phyloP scores from a whole-genome alignment of 2,329 filamentous ascomycete genomes.

The Acephala macrosclerotiorum region DNA sequence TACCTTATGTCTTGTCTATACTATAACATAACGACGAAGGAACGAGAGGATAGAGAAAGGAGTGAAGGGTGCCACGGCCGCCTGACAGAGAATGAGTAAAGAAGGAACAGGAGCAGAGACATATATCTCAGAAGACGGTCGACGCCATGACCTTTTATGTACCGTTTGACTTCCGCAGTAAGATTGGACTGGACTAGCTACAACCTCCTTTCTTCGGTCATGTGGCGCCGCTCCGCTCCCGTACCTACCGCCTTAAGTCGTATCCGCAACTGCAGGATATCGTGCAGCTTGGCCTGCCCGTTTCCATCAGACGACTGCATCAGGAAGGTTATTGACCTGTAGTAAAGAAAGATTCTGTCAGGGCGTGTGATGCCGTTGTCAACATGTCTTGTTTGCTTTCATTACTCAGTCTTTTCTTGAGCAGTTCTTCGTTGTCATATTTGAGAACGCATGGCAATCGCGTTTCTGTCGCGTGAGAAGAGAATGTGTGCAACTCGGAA shows the following conservation, averaged over 20 bases:
- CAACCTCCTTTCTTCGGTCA: slow-evolving; percentile 9
- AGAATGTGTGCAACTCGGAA: slow-evolving; percentile 17
- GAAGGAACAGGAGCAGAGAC: slow-evolving; percentile 15
- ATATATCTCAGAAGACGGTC: slow-evolving; percentile 13
- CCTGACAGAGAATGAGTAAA: slow-evolving; percentile 17
- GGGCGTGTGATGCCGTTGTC: slow-evolving; percentile 17
- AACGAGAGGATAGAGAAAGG: not conserved
- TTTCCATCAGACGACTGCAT: slow-evolving; percentile 23
- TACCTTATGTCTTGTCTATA: slow-evolving; percentile 20
- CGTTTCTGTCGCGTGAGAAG: slow-evolving; percentile 14
- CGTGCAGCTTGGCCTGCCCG: not conserved
- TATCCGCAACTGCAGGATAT: slow-evolving; percentile 6
- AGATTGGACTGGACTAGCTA: slow-evolving; percentile 17
- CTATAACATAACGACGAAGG: slow-evolving; percentile 19
- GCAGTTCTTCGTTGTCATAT: not conserved
- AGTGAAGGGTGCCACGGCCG: not conserved
- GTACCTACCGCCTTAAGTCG: not conserved
- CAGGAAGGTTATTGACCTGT: not conserved
- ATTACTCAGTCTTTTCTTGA: too few species aligned
- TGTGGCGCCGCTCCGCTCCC: slow-evolving; percentile 12
- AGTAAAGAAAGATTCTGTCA: not conserved
- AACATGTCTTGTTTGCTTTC: slow-evolving; percentile 15
- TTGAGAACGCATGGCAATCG: not conserved
- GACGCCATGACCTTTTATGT: slow-evolving; percentile 17
- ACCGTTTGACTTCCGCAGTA: slow-evolving; percentile 17